Evolutionary conservation across 805 yeast genomes (phyloP).

Genomic region (Huiozyma naganishii): DNA sequence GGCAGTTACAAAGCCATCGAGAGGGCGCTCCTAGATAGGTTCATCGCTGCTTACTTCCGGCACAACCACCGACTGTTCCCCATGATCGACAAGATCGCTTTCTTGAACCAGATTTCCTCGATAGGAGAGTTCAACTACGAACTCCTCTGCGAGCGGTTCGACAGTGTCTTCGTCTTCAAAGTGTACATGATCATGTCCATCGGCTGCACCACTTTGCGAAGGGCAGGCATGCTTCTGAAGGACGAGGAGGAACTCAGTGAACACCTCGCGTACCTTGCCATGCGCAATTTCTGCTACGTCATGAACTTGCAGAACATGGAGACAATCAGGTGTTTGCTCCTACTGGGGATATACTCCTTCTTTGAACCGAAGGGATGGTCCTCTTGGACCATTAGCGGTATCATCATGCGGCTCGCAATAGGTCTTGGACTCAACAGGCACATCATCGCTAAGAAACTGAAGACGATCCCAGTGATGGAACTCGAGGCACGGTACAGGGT

Average conservation of each 20-base stretch:
- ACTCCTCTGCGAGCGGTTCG: conserved; percentile 14
- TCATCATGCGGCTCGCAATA: conserved; percentile 34
- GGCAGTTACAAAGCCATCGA: conserved; percentile 23
- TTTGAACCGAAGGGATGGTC: conserved; percentile 40
- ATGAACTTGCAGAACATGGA: conserved; percentile 32
- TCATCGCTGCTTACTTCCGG: conserved; percentile 35
- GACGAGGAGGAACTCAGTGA: conserved; percentile 31
- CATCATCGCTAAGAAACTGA: conserved; percentile 21
- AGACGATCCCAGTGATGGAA: conserved; percentile 25
- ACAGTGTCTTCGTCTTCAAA: conserved; percentile 31
- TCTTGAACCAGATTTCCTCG: conserved; percentile 25
- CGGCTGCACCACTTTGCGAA: conserved; percentile 41
- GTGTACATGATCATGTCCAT: conserved; percentile 43
- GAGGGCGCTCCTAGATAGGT: conserved; percentile 26
- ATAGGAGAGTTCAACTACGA: conserved; percentile 24
- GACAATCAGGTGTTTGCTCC: conserved; percentile 32
- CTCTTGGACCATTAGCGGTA: conserved; percentile 44
- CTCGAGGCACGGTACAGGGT: conserved; percentile 36
- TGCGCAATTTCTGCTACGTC: conserved; percentile 30
- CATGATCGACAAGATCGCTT: conserved; percentile 31
- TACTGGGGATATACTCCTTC: conserved; percentile 40
- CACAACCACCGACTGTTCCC: conserved; percentile 37
- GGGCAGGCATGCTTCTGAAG: conserved; percentile 29
- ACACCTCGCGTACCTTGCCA: conserved; percentile 33
- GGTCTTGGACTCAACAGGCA: conserved; percentile 38